Evolutionary conservation across 192 early-diverging fungal genomes (phyloP).

Genomic region (Backusella luteola): DNA sequence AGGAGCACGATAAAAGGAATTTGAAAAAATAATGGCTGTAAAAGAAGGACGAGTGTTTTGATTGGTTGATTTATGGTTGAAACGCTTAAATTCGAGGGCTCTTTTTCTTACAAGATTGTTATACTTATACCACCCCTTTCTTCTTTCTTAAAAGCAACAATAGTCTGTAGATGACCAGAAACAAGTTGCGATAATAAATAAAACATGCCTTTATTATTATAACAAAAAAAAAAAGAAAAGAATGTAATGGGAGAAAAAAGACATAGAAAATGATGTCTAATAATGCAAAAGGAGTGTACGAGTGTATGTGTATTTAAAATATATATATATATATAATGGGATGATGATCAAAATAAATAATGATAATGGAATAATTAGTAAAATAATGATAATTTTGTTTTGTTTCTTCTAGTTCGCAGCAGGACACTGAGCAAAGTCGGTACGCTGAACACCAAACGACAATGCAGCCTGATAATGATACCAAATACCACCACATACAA

Average conservation of each 20-base stretch:
- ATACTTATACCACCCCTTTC: no score
- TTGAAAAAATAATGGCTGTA: background rate
- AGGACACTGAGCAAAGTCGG: slow-evolving; percentile 8
- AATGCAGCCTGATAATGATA: slow-evolving; percentile 56
- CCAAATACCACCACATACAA: slow-evolving; percentile 61
- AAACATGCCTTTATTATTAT: no score
- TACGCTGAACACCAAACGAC: slow-evolving; percentile 8
- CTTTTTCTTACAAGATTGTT: no score
- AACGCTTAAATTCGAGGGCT: background rate
- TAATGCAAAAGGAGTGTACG: background rate
- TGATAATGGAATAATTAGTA: background rate
- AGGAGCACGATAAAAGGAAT: background rate
- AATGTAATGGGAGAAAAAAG: background rate
- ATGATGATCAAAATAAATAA: slow-evolving; percentile 6
- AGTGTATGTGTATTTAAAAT: background rate
- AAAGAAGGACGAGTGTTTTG: background rate
- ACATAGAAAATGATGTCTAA: background rate
- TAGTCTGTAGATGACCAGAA: no score
- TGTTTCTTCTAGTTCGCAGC: background rate
- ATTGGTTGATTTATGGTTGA: background rate
- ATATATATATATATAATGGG: background rate
- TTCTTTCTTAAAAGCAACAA: no score
- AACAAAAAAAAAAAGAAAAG: background rate
- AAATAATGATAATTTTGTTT: background rate
- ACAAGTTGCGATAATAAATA: no score